Percentiles rank a stretch among this genome's conserved stretches.
phyloP scores from a whole-genome alignment of 2,329 filamentous ascomycete species.

The Cladosporium sp. region DNA sequence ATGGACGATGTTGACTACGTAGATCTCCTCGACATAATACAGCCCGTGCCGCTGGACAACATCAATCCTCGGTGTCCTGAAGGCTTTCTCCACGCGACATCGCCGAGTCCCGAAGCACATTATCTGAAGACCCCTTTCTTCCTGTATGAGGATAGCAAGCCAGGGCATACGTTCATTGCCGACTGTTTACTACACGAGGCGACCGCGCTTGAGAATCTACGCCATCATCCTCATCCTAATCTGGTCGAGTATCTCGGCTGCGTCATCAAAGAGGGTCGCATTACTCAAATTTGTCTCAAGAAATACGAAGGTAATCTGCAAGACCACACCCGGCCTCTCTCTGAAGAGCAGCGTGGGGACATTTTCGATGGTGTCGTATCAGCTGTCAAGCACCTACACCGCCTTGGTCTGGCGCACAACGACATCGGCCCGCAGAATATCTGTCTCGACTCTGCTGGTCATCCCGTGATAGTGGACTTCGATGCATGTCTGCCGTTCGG shows the following conservation, averaged over 20 bases:
- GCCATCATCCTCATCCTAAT: conserved; percentile 26
- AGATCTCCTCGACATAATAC: conserved; percentile 21
- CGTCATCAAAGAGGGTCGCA: conserved; percentile 23
- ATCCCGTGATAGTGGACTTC: conserved; percentile 35
- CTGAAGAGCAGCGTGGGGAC: conserved; percentile 16
- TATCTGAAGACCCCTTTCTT: conserved; percentile 32
- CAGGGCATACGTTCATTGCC: conserved; percentile 27
- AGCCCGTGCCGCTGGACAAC: conserved; percentile 23
- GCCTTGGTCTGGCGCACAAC: conserved; percentile 34
- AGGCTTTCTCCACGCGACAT: conserved; percentile 17
- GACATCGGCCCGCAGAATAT: conserved; percentile 35
- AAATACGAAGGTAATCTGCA: conserved; percentile 24
- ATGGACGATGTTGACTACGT: conserved; percentile 23
- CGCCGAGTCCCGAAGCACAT: conserved; percentile 18
- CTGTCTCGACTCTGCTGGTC: conserved; percentile 29
- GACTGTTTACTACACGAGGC: conserved; percentile 27
- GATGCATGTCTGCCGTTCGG: conserved; percentile 32
- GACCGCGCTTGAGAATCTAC: conserved; percentile 22
- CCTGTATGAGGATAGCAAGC: conserved; percentile 24
- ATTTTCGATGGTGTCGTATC: conserved; percentile 23
- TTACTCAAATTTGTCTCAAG: conserved; percentile 28
- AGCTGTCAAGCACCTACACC: conserved; percentile 33
- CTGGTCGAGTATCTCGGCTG: conserved; percentile 29
- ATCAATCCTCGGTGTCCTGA: conserved; percentile 23
- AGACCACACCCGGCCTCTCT: conserved; percentile 20